Percentiles rank a stretch among this genome's conserved stretches.
These are phyloP conservation scores for Trichomonas vaginalis DNA, from an alignment of 208 protist species.

Conservation along the genomic window DNA sequence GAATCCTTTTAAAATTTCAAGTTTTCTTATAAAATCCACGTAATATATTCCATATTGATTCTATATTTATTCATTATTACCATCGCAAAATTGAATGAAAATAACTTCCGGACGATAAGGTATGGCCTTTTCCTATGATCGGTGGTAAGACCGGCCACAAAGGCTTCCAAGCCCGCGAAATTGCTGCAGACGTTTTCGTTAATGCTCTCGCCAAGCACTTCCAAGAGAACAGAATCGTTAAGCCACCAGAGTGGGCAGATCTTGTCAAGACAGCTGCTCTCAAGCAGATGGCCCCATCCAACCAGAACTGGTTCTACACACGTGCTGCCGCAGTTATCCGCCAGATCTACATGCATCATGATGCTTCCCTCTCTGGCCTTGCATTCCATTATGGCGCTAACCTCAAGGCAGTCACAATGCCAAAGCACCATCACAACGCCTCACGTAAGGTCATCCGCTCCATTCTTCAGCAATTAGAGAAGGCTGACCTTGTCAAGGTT, in stretches of 20 bases:
- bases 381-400: constrained; percentile 66
- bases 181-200: constrained; percentile 77
- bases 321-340: constrained; percentile 76
- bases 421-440: constrained; percentile 57
- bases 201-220: constrained; percentile 72
- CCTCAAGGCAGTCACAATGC: constrained; percentile 34
- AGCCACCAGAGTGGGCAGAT: constrained; percentile 76
- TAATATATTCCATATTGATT: too few species aligned
- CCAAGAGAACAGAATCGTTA: constrained; percentile 58
- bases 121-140: neutral
- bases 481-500: constrained; percentile 25
- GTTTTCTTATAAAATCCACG: too few species aligned
- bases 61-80: too few species aligned
- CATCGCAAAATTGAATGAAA: too few species aligned
- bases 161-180: constrained; percentile 58
- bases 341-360: constrained; percentile 73
- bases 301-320: constrained; percentile 92
- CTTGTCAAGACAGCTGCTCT: constrained; percentile 78
- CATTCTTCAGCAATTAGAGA: constrained; percentile 71
- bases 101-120: too few species aligned
- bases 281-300: constrained; percentile 79
- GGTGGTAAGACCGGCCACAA: neutral
- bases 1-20: too few species aligned
- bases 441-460: constrained; percentile 66
- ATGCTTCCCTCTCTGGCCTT: constrained; percentile 65